Evolutionary conservation across 176 grass and related monocot genomes (phyloP).

Genomic region (Aechmea fasciata): DNA sequence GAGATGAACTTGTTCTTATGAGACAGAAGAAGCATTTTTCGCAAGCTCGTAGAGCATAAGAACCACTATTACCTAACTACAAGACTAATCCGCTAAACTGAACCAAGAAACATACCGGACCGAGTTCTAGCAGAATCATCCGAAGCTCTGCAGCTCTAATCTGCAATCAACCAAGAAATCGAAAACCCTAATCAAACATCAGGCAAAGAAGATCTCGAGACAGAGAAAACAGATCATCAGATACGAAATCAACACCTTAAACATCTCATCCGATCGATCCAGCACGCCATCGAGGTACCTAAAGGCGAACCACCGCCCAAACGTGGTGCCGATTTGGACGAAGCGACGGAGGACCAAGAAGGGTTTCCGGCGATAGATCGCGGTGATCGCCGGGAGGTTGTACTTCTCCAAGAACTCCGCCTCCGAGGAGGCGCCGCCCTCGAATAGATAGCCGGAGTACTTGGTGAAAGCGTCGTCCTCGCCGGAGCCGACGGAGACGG

Average conservation of each 20-base stretch:
- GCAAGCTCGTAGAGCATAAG: too few species aligned
- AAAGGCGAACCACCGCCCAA: slow-evolving; percentile 75
- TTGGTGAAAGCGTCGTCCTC: slow-evolving; percentile 81
- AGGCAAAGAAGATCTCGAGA: neutral
- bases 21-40: too few species aligned
- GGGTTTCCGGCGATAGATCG: slow-evolving; percentile 68
- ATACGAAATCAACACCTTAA: slow-evolving; percentile 28
- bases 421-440: slow-evolving; percentile 43
- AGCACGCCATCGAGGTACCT: slow-evolving; percentile 58
- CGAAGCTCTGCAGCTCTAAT: slow-evolving; percentile 68
- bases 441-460: slow-evolving; percentile 78
- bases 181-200: slow-evolving; percentile 25
- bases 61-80: too few species aligned
- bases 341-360: slow-evolving; percentile 74
- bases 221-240: neutral
- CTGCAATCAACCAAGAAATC: slow-evolving; percentile 41
- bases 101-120: slow-evolving; percentile 45
- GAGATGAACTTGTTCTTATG: too few species aligned
- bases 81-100: neutral
- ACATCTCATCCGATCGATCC: slow-evolving; percentile 72
- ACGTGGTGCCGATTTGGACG: slow-evolving; percentile 59
- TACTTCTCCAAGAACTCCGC: slow-evolving; percentile 53
- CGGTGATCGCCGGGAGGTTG: slow-evolving; percentile 34
- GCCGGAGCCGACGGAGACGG: slow-evolving; percentile 13
- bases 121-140: slow-evolving; percentile 72